A percentile compares a stretch with the other conserved stretches of the same genome.
These are phyloP conservation scores for Epicoccum nigrum DNA, from an alignment of 2,329 filamentous ascomycete genomes.

Conservation along the genomic window DNA sequence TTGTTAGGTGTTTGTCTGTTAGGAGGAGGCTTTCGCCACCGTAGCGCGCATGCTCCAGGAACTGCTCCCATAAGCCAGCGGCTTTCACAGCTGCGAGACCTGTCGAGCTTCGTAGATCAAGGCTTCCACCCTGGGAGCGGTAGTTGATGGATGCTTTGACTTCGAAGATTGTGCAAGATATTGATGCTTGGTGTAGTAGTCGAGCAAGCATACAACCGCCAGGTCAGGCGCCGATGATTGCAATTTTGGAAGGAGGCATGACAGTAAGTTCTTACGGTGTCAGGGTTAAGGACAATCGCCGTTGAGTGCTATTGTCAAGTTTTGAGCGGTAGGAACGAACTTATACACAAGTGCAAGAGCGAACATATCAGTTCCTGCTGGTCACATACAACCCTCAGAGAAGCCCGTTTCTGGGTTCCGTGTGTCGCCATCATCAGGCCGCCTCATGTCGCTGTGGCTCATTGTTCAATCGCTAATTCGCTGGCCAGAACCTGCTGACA, in stretches of 20 bases:
- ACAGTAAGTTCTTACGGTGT: neutral
- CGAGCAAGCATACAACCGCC: constrained; percentile 59
- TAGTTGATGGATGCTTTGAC: constrained; percentile 31
- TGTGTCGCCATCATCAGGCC: neutral
- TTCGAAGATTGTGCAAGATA: constrained; percentile 59
- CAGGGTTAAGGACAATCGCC: no score
- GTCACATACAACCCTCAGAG: neutral
- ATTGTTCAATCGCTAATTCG: neutral
- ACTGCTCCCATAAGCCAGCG: constrained; percentile 58
- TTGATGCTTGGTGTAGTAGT: constrained; percentile 54
- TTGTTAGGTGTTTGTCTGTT: constrained; percentile 45
- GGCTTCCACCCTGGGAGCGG: constrained; percentile 52
- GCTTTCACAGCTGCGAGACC: constrained; percentile 59
- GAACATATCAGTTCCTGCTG: neutral
- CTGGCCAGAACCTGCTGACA: neutral
- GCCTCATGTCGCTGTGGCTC: neutral
- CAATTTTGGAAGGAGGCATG: constrained; percentile 37
- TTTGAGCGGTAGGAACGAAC: neutral
- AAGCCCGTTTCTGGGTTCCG: no score
- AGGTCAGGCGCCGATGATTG: constrained; percentile 50
- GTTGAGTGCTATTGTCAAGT: no score
- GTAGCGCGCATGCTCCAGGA: constrained; percentile 50
- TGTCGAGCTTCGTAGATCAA: constrained; percentile 60
- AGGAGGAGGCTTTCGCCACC: constrained; percentile 53
- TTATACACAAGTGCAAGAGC: neutral